These are phyloP conservation scores for Hypomontagnella submonticulosa DNA, from an alignment of 495 filamentous ascomycete genomes.

Conservation along the genomic window DNA sequence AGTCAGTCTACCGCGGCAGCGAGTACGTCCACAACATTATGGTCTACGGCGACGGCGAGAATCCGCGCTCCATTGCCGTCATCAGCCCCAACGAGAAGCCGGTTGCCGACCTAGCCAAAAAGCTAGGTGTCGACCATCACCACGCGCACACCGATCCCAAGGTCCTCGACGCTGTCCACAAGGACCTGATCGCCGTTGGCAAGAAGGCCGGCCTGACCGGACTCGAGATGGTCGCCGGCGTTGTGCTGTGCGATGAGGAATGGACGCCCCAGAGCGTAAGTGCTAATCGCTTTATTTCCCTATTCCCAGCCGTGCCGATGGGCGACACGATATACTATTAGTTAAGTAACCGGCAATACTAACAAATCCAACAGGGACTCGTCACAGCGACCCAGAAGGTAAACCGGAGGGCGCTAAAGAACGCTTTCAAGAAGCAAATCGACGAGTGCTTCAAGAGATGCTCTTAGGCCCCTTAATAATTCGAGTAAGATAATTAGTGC, in stretches of 20 bases:
- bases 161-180: constrained; percentile 62
- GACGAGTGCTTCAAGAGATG: constrained; percentile 53
- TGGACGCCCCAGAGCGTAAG: constrained; percentile 74
- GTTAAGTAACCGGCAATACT: constrained; percentile 24
- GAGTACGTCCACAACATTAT: constrained; percentile 67
- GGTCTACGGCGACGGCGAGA: constrained; percentile 64
- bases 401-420: constrained; percentile 64
- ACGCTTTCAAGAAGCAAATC: constrained; percentile 67
- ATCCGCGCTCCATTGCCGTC: constrained; percentile 66
- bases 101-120: constrained; percentile 61
- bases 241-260: constrained; percentile 71
- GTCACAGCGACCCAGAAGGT: constrained; percentile 72
- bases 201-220: constrained; percentile 62
- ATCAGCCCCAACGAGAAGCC: constrained; percentile 66
- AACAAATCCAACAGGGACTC: constrained; percentile 58
- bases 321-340: no score
- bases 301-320: not conserved
- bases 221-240: constrained; percentile 69
- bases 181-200: constrained; percentile 63
- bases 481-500: not conserved
- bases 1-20: constrained; percentile 69
- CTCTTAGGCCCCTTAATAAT: constrained; percentile 8
- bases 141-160: constrained; percentile 57
- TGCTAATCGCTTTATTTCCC: constrained; percentile 8
- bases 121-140: constrained; percentile 61